Percentiles rank a stretch among this genome's conserved stretches.
Conservation (phyloP, 2,329 filamentous ascomycete species). For the Microdochium nivale region DNA sequence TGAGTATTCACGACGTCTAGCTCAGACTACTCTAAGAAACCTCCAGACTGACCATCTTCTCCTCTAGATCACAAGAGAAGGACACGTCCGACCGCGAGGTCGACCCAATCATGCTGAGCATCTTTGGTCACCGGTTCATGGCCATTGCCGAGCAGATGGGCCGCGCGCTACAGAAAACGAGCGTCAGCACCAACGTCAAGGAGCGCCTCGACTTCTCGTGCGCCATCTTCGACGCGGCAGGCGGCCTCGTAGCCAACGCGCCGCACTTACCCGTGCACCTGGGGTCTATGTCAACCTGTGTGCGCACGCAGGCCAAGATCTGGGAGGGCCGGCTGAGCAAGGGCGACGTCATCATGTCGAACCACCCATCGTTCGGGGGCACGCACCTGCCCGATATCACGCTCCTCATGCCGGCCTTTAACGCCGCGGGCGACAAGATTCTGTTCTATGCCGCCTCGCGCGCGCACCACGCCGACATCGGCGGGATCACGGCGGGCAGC, state of each 20-base stretch:
- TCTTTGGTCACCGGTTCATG: conserved; percentile 80
- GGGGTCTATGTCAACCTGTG: conserved; percentile 79
- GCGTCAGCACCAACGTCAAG: conserved; percentile 72
- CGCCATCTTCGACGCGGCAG: conserved; percentile 68
- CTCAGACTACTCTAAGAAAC: not conserved
- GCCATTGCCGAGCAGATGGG: conserved; percentile 83
- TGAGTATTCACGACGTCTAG: conserved; percentile 11
- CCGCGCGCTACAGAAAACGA: conserved; percentile 68
- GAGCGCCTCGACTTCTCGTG: conserved; percentile 79
- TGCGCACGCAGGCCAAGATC: conserved; percentile 68
- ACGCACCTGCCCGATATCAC: conserved; percentile 82
- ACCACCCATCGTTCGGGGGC: conserved; percentile 76
- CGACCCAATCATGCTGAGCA: conserved; percentile 68
- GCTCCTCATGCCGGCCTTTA: conserved; percentile 71
- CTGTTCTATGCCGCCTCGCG: conserved; percentile 76
- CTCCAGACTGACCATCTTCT: conserved; percentile 9
- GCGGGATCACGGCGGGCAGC: conserved; percentile 64
- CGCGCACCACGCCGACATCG: conserved; percentile 76
- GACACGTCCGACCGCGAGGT: conserved; percentile 36
- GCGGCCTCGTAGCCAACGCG: conserved; percentile 70
- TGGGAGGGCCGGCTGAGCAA: conserved; percentile 71
- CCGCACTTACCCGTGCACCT: conserved; percentile 76
- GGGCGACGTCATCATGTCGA: conserved; percentile 76
- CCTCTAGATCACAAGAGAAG: conserved; percentile 14
- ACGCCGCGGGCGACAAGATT: conserved; percentile 54